Evolutionary conservation across 768 basidiomycete genomes (phyloP).

Genomic region (Mycena chlorophos): DNA sequence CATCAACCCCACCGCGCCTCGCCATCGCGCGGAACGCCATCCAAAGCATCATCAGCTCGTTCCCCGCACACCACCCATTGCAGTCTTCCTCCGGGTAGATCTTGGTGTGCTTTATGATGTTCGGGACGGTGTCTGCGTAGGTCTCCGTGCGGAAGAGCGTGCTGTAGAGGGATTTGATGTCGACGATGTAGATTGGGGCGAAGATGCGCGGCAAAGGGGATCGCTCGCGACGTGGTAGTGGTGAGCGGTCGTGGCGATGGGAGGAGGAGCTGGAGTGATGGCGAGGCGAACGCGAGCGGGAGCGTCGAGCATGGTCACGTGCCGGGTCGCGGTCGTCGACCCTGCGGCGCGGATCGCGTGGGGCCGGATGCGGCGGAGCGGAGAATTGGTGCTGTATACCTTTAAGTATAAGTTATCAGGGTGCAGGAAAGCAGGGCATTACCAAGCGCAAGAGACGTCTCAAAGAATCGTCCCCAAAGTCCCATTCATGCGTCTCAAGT

Average conservation of each 20-base stretch:
- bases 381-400: background rate
- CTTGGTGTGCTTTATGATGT: background rate
- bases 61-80: slow-evolving; percentile 17
- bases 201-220: background rate
- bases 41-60: slow-evolving; percentile 7
- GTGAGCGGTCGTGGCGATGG: slow-evolving; percentile 1
- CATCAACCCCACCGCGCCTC: background rate
- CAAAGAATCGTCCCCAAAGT: background rate
- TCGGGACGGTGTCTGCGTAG: background rate
- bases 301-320: background rate
- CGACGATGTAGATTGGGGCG: slow-evolving; percentile 16
- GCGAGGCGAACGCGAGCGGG: background rate
- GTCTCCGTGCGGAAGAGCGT: slow-evolving; percentile 1
- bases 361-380: slow-evolving; percentile 1
- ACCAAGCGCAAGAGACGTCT: slow-evolving; percentile 6
- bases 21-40: background rate
- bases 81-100: background rate
- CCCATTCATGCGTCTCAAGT: slow-evolving; percentile 3
- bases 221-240: background rate
- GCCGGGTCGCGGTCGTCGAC: background rate
- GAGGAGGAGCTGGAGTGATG: slow-evolving; percentile 10
- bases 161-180: slow-evolving; percentile 6
- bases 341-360: slow-evolving; percentile 5
- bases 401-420: background rate
- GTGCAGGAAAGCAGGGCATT: background rate